These are phyloP conservation scores for Myxozyma sirexii DNA, from an alignment of 805 yeast species.

Conservation along the genomic window DNA sequence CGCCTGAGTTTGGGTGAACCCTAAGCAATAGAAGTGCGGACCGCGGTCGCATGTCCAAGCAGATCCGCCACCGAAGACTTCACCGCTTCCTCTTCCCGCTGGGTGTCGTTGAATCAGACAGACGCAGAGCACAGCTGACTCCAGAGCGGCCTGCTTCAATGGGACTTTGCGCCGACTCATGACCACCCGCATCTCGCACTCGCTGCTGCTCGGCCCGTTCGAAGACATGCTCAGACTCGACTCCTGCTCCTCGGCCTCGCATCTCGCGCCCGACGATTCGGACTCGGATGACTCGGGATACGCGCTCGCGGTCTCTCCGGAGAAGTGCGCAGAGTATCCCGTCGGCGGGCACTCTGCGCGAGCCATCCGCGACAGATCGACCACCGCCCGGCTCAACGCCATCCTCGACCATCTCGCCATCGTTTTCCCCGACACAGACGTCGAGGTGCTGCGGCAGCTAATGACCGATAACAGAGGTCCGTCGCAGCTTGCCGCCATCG, in stretches of 20 bases:
- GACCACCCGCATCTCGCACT: neutral
- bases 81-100: too few species aligned
- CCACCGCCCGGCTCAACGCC: conserved; percentile 16
- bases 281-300: conserved; percentile 13
- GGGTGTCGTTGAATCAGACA: too few species aligned
- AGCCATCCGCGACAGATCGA: conserved; percentile 5
- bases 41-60: too few species aligned
- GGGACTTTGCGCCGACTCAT: neutral
- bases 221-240: conserved; percentile 1
- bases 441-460: conserved; percentile 24
- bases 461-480: conserved; percentile 26
- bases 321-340: neutral
- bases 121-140: too few species aligned
- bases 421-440: conserved; percentile 32
- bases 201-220: conserved; percentile 8
- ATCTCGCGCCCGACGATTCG: neutral
- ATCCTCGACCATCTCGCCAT: conserved; percentile 18
- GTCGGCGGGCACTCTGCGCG: neutral
- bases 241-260: neutral
- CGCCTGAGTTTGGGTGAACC: too few species aligned
- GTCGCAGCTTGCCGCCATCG: conserved; percentile 29
- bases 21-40: too few species aligned
- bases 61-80: neutral
- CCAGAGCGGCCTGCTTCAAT: neutral
- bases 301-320: neutral